These are phyloP conservation scores for Phyllostachys edulis DNA, from an alignment of 176 grass and related monocot genomes.

Conservation along the genomic window DNA sequence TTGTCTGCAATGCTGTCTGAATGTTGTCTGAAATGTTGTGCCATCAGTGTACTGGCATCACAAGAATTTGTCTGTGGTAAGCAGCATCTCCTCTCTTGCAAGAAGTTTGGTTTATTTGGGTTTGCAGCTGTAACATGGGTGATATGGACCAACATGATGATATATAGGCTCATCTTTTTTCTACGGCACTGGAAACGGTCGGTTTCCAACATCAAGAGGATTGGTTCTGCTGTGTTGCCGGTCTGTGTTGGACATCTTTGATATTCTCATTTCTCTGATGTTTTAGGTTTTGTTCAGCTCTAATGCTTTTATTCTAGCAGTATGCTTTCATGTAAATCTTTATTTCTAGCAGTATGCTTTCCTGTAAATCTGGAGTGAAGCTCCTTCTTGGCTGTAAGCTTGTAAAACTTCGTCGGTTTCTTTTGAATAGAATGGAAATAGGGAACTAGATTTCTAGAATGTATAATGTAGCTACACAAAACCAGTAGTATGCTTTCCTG, in stretches of 20 bases:
- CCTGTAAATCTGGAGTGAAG: background rate
- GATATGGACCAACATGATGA: background rate
- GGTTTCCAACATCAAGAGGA: background rate
- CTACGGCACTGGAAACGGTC: background rate
- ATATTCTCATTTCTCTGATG: no score
- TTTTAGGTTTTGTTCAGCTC: background rate
- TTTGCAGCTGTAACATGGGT: background rate
- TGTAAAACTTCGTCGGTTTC: background rate
- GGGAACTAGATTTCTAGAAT: background rate
- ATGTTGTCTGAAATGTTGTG: background rate
- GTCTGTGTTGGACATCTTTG: no score
- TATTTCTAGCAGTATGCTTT: background rate
- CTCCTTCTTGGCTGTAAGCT: background rate
- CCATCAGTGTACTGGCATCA: background rate
- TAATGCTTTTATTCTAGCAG: background rate
- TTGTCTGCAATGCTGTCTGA: no score
- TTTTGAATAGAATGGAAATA: background rate
- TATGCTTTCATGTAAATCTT: background rate
- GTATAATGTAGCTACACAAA: no score
- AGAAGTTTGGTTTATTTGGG: background rate
- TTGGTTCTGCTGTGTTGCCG: background rate
- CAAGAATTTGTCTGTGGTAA: background rate
- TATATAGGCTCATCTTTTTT: background rate
- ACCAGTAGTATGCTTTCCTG: background rate
- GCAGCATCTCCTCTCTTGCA: background rate